These are phyloP conservation scores for Sporothrix sp. DNA, from an alignment of 2,329 filamentous ascomycete species.

Conservation along the genomic window DNA sequence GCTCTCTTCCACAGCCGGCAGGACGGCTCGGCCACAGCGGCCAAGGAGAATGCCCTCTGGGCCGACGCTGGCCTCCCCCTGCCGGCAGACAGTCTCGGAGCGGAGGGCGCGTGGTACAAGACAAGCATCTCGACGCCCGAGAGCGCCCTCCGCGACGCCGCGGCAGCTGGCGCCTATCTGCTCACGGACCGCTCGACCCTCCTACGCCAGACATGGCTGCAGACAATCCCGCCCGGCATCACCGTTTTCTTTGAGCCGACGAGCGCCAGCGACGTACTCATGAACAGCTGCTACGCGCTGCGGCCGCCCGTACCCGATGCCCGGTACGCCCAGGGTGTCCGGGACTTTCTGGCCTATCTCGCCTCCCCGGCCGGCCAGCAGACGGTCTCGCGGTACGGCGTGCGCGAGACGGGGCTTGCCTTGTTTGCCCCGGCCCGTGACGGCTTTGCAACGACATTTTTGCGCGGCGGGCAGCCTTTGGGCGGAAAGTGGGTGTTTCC, in stretches of 20 bases:
- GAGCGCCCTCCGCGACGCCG: not conserved
- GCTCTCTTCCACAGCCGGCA: not conserved
- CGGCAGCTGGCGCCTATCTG: not conserved
- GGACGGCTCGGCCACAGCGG: not conserved
- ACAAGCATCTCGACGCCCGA: not conserved
- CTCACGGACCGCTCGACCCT: not conserved
- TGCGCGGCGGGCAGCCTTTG: not conserved
- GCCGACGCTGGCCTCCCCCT: not conserved
- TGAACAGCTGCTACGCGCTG: not conserved
- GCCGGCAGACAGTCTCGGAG: not conserved
- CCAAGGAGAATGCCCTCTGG: not conserved
- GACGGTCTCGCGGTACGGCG: not conserved
- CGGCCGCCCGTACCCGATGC: not conserved
- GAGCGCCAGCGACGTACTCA: not conserved
- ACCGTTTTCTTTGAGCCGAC: not conserved
- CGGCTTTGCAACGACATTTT: not conserved
- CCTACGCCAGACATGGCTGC: not conserved
- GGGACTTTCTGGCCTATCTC: not conserved
- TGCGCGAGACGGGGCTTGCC: not conserved
- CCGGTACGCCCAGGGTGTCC: not conserved
- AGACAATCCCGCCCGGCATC: not conserved
- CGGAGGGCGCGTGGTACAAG: not conserved
- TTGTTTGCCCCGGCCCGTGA: not conserved
- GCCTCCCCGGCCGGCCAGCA: not conserved
- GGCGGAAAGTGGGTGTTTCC: not conserved